These are phyloP conservation scores for Hymenoscyphus linearis DNA, from an alignment of 2,329 filamentous ascomycete species.

Conservation along the genomic window DNA sequence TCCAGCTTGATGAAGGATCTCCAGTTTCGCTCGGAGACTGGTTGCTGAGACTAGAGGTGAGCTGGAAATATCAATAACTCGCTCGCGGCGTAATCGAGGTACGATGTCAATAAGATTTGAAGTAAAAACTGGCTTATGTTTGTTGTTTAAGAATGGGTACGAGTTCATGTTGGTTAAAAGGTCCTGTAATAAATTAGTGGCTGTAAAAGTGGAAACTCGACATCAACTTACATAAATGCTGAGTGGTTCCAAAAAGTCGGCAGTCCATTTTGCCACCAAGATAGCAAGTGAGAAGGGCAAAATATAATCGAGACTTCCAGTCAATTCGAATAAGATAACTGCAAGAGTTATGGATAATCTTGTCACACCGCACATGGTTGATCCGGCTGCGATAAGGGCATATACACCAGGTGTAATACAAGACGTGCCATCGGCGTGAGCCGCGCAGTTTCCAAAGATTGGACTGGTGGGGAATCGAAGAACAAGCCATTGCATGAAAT, in stretches of 20 bases:
- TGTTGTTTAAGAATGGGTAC: slow-evolving; percentile 96
- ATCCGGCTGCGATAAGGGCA: slow-evolving; percentile 86
- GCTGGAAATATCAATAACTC: slow-evolving; percentile 81
- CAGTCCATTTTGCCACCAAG: slow-evolving; percentile 95
- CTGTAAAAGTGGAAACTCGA: not conserved
- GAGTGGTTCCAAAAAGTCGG: slow-evolving; percentile 86
- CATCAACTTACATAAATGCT: slow-evolving; percentile 72
- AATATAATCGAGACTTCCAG: slow-evolving; percentile 90
- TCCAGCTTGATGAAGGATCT: slow-evolving; percentile 74
- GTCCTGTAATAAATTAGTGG: slow-evolving; percentile 49
- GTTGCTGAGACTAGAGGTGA: slow-evolving; percentile 75
- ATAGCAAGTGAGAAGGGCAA: slow-evolving; percentile 90
- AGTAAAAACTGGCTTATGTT: slow-evolving; percentile 86
- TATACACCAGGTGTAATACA: slow-evolving; percentile 98
- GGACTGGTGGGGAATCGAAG: slow-evolving; percentile 65
- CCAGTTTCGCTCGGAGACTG: slow-evolving; percentile 73
- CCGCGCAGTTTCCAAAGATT: slow-evolving; percentile 70
- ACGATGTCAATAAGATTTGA: slow-evolving; percentile 84
- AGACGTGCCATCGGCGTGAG: slow-evolving; percentile 61
- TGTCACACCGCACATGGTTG: slow-evolving; percentile 97
- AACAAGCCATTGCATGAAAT: slow-evolving; percentile 76
- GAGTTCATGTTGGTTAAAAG: slow-evolving; percentile 94
- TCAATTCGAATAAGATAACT: slow-evolving; percentile 93
- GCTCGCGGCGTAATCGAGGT: slow-evolving; percentile 64
- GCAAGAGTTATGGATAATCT: slow-evolving; percentile 87